phyloP scores from a whole-genome alignment of 495 filamentous ascomycete genomes.

The Lentithecium fluviatile region DNA sequence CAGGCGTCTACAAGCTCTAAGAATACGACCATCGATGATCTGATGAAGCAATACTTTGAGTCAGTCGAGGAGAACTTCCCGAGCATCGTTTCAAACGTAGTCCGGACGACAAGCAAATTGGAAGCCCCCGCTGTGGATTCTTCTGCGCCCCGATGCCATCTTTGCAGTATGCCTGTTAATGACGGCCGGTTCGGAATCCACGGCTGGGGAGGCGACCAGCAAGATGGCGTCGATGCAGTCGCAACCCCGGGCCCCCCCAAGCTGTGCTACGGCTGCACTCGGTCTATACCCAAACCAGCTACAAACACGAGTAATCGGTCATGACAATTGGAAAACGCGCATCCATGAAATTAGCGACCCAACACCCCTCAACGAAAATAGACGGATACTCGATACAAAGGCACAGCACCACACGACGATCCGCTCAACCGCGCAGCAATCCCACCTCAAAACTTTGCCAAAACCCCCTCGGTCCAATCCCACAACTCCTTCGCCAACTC shows the following conservation, averaged over 20 bases:
- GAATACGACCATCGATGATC: slow-evolving; percentile 81
- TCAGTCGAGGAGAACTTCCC: slow-evolving; percentile 87
- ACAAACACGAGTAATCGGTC: neutral
- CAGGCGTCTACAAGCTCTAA: slow-evolving; percentile 34
- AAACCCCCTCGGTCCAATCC: slow-evolving; percentile 31
- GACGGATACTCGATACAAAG: too few species aligned
- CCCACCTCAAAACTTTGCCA: slow-evolving; percentile 5
- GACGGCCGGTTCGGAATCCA: slow-evolving; percentile 33
- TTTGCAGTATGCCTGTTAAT: slow-evolving; percentile 37
- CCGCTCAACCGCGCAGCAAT: too few species aligned
- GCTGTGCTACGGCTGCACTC: slow-evolving; percentile 60
- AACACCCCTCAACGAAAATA: too few species aligned
- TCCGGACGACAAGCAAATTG: slow-evolving; percentile 80
- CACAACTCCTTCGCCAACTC: slow-evolving; percentile 19
- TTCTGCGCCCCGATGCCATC: slow-evolving; percentile 20
- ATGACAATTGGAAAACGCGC: neutral
- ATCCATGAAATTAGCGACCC: neutral
- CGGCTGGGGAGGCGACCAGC: slow-evolving; percentile 41
- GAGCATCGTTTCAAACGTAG: slow-evolving; percentile 90
- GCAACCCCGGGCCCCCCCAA: neutral
- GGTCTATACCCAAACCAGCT: neutral
- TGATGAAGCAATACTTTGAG: slow-evolving; percentile 84
- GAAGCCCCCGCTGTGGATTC: slow-evolving; percentile 23
- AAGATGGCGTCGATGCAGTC: slow-evolving; percentile 10
- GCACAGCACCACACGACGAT: too few species aligned